Percentiles rank a stretch among this genome's conserved stretches.
phyloP scores from a whole-genome alignment of 768 basidiomycete genomes.

The Pleurotus pulmonarius region DNA sequence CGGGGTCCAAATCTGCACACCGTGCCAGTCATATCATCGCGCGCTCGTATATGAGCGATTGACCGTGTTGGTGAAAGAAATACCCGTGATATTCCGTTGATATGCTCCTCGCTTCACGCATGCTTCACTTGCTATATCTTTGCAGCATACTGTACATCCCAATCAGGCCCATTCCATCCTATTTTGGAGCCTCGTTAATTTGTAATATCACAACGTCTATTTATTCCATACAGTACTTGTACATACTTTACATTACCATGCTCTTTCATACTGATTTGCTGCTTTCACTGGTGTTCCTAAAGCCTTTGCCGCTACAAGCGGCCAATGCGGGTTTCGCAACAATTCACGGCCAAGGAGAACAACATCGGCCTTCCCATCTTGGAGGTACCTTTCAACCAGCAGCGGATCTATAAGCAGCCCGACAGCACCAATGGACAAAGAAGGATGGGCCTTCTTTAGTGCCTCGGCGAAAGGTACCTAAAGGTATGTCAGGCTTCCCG shows the following conservation, averaged over 20 bases:
- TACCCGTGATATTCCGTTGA: not conserved
- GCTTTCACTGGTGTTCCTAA: slow-evolving; percentile 64
- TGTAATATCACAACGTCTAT: too few species aligned
- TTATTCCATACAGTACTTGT: too few species aligned
- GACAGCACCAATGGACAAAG: slow-evolving; percentile 56
- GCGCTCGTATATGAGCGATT: not conserved
- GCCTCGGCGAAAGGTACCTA: slow-evolving; percentile 69
- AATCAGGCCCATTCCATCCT: too few species aligned
- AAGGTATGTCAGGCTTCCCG: not conserved
- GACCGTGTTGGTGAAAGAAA: not conserved
- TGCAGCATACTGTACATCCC: too few species aligned
- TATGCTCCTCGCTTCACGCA: too few species aligned
- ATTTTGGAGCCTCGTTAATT: too few species aligned
- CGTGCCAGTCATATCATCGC: not conserved
- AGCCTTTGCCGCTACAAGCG: slow-evolving; percentile 55
- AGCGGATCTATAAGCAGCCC: slow-evolving; percentile 67
- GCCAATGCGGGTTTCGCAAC: slow-evolving; percentile 64
- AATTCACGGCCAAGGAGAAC: slow-evolving; percentile 67
- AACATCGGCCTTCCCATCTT: slow-evolving; percentile 64
- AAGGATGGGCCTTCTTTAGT: slow-evolving; percentile 57
- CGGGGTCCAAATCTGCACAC: not conserved
- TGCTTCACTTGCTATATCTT: too few species aligned
- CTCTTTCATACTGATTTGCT: slow-evolving; percentile 70
- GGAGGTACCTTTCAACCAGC: slow-evolving; percentile 53
- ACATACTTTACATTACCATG: slow-evolving; percentile 8